Base-by-base conservation (phyloP, 768 basidiomycete genomes). In the Suillus occidentalis region DNA sequence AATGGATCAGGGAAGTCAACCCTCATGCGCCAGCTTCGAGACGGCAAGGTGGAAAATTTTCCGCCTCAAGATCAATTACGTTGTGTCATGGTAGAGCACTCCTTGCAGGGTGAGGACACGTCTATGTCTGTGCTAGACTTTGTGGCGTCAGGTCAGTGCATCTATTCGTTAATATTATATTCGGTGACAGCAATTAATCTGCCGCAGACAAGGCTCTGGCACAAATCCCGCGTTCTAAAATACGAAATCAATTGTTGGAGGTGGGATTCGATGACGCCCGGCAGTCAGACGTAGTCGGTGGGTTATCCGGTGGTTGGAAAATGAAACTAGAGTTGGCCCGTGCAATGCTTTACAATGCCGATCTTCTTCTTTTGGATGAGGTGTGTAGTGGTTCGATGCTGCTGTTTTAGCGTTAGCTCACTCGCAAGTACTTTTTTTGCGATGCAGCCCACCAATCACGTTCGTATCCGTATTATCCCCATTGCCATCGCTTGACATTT, bases 1-100 rank as follows among this genome's bases (percentile, higher is more conserved):
- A 99, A 99, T 76, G 97, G 97, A 66, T 90, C 92, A 64, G 97
- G 97, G 68, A 99, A 99, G 79, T 92, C 91, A 20, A 98, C 97
- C 4, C 86, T 99, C 50, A 89, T 99, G 89, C 93, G 95, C 71
- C 95, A 97, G 72, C 87, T 98, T 67, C 87, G 93, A 64, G 95
- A 97, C 72, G 91, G 93, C 65, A 98, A 98, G 79, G 91, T 93
- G 8, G 97, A 99, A 79, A 95, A 95, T 74, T 99, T 98, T 79
- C 97, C 97, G 22, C 85, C 94, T 6, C 94, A 89, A 69, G 87
- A 89, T 67, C 84, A 95, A 76, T 81, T 99, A 59, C 87, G 92
- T 56, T 92, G 92, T 70, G 87, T 97, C 65, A 98, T 98, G 95
- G 96, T 99, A 40, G 97, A 98, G 78, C 96, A 99, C 79, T 90